Evolutionary conservation across 495 filamentous ascomycete genomes (phyloP).

Genomic region (Sordaria brevicollis): DNA sequence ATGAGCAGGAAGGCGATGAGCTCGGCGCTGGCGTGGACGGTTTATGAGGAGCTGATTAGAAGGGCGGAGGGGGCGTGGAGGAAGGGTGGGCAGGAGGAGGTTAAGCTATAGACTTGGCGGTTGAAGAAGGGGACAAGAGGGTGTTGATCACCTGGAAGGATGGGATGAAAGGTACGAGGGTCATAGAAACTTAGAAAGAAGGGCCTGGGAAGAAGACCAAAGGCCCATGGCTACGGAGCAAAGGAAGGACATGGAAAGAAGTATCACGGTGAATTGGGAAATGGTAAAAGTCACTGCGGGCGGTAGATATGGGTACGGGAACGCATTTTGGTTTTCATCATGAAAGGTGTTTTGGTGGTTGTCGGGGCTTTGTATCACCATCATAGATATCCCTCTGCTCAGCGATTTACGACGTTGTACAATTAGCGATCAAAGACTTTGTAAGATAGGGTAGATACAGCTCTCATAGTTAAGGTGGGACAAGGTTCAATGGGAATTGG

Average conservation of each 20-base stretch:
- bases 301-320: background rate
- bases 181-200: too few relatives aligned
- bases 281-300: background rate
- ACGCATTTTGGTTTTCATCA: background rate
- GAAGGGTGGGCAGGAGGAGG: background rate
- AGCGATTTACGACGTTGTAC: background rate
- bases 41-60: constrained; percentile 89
- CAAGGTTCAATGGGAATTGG: background rate
- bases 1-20: constrained; percentile 89
- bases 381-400: background rate
- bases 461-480: background rate
- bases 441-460: background rate
- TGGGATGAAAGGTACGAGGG: background rate
- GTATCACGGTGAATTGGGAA: background rate
- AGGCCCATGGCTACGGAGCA: background rate
- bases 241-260: background rate
- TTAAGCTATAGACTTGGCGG: background rate
- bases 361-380: background rate
- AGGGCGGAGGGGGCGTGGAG: constrained; percentile 55
- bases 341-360: background rate
- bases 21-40: constrained; percentile 85
- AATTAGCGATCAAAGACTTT: background rate
- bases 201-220: background rate
- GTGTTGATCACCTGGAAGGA: background rate
- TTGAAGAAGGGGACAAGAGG: background rate